phyloP scores from a whole-genome alignment of 2,329 filamentous ascomycete genomes.

The Cryoendolithus antarcticus region DNA sequence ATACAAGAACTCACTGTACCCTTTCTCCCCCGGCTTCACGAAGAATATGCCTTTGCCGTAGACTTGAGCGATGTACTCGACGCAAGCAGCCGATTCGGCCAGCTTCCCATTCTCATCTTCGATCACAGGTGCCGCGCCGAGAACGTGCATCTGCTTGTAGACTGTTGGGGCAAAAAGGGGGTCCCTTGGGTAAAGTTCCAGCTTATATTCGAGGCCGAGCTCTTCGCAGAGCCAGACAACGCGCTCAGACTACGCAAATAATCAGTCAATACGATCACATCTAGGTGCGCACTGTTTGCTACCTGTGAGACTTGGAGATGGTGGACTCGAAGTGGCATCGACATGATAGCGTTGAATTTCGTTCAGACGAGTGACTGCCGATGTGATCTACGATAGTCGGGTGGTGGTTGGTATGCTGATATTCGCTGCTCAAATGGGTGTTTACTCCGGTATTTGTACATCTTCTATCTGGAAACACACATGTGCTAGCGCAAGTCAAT shows the following conservation, averaged over 20 bases:
- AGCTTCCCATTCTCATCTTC: slow-evolving; percentile 43
- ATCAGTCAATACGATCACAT: slow-evolving; percentile 26
- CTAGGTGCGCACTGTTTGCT: no score
- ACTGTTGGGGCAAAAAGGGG: slow-evolving; percentile 26
- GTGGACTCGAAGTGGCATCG: no score
- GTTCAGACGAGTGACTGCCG: no score
- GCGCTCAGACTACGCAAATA: slow-evolving; percentile 44
- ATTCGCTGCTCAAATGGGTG: no score
- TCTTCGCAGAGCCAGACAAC: slow-evolving; percentile 53
- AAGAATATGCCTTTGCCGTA: slow-evolving; percentile 40
- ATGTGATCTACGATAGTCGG: no score
- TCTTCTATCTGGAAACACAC: no score
- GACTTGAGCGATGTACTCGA: slow-evolving; percentile 49
- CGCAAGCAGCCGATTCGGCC: slow-evolving; percentile 48
- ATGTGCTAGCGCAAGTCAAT: no score
- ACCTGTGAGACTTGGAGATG: no score
- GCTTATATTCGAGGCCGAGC: slow-evolving; percentile 41
- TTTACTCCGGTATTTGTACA: no score
- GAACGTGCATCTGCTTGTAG: slow-evolving; percentile 22
- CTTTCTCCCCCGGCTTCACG: slow-evolving; percentile 32
- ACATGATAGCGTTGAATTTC: no score
- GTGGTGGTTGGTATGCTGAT: no score
- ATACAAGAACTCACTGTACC: slow-evolving; percentile 50
- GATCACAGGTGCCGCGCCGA: slow-evolving; percentile 49
- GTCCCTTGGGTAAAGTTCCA: slow-evolving; percentile 33